Evolutionary conservation across 192 early-diverging fungal genomes (phyloP).

Genomic region (Umbelopsis sp.): DNA sequence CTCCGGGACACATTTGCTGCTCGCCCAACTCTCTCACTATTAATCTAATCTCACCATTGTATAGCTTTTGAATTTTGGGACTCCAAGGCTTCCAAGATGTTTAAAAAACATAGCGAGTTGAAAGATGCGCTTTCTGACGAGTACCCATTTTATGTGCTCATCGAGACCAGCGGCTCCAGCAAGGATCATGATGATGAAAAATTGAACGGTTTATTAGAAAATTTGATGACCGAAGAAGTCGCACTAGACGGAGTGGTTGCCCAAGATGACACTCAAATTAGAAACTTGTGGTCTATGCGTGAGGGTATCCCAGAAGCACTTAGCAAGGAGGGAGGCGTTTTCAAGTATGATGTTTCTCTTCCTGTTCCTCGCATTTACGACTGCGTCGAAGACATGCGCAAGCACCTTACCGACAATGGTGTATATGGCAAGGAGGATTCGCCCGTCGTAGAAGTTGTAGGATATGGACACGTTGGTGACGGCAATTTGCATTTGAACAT

Average conservation of each 20-base stretch:
- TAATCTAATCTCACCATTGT: neutral
- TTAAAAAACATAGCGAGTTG: slow-evolving; percentile 70
- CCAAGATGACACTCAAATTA: slow-evolving; percentile 83
- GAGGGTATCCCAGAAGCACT: slow-evolving; percentile 95
- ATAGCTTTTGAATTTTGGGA: slow-evolving; percentile 98
- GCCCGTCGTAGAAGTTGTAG: slow-evolving; percentile 76
- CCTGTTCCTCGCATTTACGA: slow-evolving; percentile 87
- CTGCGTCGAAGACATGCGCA: slow-evolving; percentile 80
- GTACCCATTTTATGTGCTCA: slow-evolving; percentile 88
- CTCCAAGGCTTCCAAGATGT: slow-evolving; percentile 64
- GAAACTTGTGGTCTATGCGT: slow-evolving; percentile 85
- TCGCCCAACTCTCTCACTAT: neutral
- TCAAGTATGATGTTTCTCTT: slow-evolving; percentile 96
- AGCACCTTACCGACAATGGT: slow-evolving; percentile 59
- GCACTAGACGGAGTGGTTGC: slow-evolving; percentile 90
- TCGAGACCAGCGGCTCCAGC: slow-evolving; percentile 94
- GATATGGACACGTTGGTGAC: slow-evolving; percentile 98
- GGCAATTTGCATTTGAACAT: slow-evolving; percentile 98
- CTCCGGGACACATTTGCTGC: neutral
- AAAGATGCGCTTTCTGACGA: slow-evolving; percentile 67
- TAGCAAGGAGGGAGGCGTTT: slow-evolving; percentile 83
- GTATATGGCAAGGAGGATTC: slow-evolving; percentile 58
- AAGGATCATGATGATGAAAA: slow-evolving; percentile 96
- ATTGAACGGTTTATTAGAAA: slow-evolving; percentile 73
- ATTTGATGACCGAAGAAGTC: slow-evolving; percentile 72